Conservation (phyloP, 2,329 filamentous ascomycete genomes). For the Pseudogymnoascus sp. region DNA sequence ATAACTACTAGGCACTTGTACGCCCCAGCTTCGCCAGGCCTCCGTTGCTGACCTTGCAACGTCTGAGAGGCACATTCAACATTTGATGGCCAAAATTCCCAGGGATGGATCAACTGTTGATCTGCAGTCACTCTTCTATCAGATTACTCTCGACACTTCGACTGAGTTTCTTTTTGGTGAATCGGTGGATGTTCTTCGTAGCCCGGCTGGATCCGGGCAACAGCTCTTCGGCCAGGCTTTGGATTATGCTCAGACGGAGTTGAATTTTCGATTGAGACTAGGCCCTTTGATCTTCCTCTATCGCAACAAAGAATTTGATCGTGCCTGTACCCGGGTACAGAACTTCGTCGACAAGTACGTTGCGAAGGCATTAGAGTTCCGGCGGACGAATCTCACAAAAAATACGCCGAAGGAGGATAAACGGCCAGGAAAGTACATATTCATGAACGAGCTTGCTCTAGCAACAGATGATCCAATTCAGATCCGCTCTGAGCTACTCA, state of each 20-base stretch:
- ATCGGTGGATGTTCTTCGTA: constrained; percentile 36
- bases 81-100: constrained; percentile 53
- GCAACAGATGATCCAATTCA: constrained; percentile 38
- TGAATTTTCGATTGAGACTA: neutral
- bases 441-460: constrained; percentile 46
- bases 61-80: constrained; percentile 61
- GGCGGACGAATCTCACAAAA: neutral
- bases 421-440: neutral
- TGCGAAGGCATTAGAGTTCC: constrained; percentile 9
- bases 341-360: constrained; percentile 13
- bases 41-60: constrained; percentile 60
- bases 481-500: constrained; percentile 41
- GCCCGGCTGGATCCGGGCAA: neutral
- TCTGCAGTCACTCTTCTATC: constrained; percentile 56
- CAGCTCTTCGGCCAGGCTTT: constrained; percentile 40
- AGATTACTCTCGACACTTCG: constrained; percentile 40
- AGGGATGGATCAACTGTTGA: constrained; percentile 49
- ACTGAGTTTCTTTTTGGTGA: constrained; percentile 44
- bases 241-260: constrained; percentile 18
- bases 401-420: too few relatives aligned
- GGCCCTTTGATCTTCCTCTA: constrained; percentile 35
- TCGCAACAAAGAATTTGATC: constrained; percentile 25
- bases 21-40: constrained; percentile 47
- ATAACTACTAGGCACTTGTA: constrained; percentile 34
- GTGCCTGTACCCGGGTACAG: constrained; percentile 16